Evolutionary conservation across 2,329 filamentous ascomycete genomes (phyloP), one percentile per base, ranked within the genome.

Genomic region (Penicillium digitatum): DNA sequence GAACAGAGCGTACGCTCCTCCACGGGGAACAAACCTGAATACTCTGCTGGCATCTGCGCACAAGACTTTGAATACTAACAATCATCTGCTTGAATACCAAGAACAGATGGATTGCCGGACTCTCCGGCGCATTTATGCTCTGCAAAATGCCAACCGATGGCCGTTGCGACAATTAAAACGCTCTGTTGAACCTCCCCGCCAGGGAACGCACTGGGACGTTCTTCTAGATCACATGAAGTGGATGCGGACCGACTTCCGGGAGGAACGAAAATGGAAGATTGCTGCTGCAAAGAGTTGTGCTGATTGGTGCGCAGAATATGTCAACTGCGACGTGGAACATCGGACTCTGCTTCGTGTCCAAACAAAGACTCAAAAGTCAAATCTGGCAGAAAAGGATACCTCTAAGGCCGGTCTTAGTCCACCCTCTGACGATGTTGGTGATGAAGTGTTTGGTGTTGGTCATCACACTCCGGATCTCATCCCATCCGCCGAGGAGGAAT

Each of bases 231-330:
- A 99, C 76, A 90, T 93, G 83, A 95, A 92, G 72, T 97, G 93
- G 93, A 95, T 99, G 90, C 85, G 92, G 48, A 96, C 91, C 1
- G 94, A 99, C 73, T 97, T 96, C 67, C 83, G 88, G 48, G 90
- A 96, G 73, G 94, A 97, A 72, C 81, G 90, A 38, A 96, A 95
- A 70, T 96, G 92, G 91, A 97, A 96, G 75, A 86, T 85, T 68
- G 83, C 88, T 2, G 82, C 87, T 34, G 92, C 92, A 5, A 87
- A 87, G 55, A 90, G 87, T 54, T 79, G 96, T 56, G 94, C 91
- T 1, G 79, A 86, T 65, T 89, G 87, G 65, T 97, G 93, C 72
- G 89, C 87, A 0, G 87, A 93, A 63, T 99, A 90, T 83, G 82
- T 90, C 35, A 80, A 82, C 22, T 82, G 87, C 35, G 80, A 78